These are phyloP conservation scores for Coemansia sp. DNA, from an alignment of 192 early-diverging fungal genomes.

Conservation along the genomic window DNA sequence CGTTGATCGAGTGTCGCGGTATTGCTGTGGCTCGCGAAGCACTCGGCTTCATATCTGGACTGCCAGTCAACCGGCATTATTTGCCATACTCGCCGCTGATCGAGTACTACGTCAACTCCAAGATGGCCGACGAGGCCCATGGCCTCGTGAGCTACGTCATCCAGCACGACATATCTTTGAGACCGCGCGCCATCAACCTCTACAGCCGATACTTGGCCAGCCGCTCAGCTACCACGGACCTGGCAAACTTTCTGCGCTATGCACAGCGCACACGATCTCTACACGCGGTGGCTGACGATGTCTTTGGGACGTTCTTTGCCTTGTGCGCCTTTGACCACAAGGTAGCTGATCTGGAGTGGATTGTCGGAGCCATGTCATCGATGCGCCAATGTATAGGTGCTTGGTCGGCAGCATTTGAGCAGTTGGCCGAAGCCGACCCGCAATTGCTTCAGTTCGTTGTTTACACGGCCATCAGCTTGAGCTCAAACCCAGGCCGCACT, in stretches of 20 bases:
- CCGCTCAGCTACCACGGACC: slow-evolving; percentile 6
- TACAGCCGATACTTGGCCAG: slow-evolving; percentile 22
- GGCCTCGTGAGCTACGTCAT: slow-evolving; percentile 21
- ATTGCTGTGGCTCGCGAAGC: slow-evolving; percentile 18
- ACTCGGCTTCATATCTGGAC: slow-evolving; percentile 23
- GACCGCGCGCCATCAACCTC: slow-evolving; percentile 5
- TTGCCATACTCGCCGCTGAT: slow-evolving; percentile 39
- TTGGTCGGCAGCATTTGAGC: slow-evolving; percentile 18
- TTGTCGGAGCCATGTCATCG: slow-evolving; percentile 1
- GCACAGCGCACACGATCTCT: slow-evolving; percentile 21
- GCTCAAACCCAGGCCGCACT: background rate
- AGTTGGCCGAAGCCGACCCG: slow-evolving; percentile 3
- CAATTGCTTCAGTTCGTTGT: slow-evolving; percentile 12
- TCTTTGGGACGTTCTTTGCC: slow-evolving; percentile 17
- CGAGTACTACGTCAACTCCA: slow-evolving; percentile 29
- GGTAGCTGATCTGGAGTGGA: slow-evolving; percentile 40
- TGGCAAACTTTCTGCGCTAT: slow-evolving; percentile 48
- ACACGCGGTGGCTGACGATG: slow-evolving; percentile 8
- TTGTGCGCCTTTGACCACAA: slow-evolving; percentile 13
- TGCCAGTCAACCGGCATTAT: slow-evolving; percentile 6
- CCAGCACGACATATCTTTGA: slow-evolving; percentile 30
- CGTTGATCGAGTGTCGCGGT: slow-evolving; percentile 20
- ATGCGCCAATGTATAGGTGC: background rate
- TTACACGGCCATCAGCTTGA: background rate
- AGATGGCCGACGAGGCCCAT: slow-evolving; percentile 14